Evolutionary conservation across 2,329 filamentous ascomycete species (phyloP).

Genomic region (Fusarium verrucosum): DNA sequence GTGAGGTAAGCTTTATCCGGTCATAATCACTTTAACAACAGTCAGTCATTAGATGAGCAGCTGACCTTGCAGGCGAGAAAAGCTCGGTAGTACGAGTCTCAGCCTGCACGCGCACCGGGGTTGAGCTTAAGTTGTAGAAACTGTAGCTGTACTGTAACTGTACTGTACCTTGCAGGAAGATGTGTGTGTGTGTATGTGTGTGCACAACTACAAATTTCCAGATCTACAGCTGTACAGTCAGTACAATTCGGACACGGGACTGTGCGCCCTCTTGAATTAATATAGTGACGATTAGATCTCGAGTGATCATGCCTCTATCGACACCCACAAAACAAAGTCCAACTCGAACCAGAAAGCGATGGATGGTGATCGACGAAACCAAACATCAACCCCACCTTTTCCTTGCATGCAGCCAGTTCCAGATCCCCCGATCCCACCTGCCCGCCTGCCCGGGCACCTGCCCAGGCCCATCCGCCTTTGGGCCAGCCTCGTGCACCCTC

Average conservation of each 20-base stretch:
- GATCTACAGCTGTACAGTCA: background rate
- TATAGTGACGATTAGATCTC: slow-evolving; percentile 10
- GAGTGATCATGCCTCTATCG: slow-evolving; percentile 18
- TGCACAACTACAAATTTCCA: background rate
- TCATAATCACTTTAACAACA: background rate
- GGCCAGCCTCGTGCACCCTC: slow-evolving; percentile 21
- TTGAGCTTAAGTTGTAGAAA: background rate
- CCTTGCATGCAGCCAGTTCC: slow-evolving; percentile 26
- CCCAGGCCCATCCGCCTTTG: background rate
- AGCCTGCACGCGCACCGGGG: no score
- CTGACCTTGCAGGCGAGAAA: no score
- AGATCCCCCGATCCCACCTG: slow-evolving; percentile 22
- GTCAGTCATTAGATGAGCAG: background rate
- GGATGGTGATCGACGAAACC: slow-evolving; percentile 31
- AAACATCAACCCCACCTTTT: slow-evolving; percentile 31
- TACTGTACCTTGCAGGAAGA: slow-evolving; percentile 1
- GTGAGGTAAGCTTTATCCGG: background rate
- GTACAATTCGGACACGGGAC: slow-evolving; percentile 10
- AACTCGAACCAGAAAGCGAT: slow-evolving; percentile 1
- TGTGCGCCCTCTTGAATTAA: background rate
- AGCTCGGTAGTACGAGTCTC: no score
- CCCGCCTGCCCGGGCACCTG: background rate
- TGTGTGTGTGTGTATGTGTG: background rate
- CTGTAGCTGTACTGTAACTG: no score
- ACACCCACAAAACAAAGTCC: slow-evolving; percentile 28